phyloP scores from a whole-genome alignment of 2,329 filamentous ascomycete species.

The Talaromyces verruculosus region DNA sequence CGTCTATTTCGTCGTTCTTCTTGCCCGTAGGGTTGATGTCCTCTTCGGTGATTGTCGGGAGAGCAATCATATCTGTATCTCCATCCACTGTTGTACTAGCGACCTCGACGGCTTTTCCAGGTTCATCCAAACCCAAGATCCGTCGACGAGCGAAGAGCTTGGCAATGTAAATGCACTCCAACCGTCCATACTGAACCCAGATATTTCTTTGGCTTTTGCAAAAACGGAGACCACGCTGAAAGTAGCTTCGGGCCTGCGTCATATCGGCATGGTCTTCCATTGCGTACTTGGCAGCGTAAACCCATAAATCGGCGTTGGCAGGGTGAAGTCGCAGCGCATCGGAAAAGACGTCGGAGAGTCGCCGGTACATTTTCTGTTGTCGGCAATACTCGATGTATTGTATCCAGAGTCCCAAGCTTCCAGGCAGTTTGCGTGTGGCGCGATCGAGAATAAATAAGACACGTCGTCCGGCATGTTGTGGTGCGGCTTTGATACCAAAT shows the following conservation, averaged over 20 bases:
- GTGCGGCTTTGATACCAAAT: constrained; percentile 70
- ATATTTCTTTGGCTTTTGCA: constrained; percentile 71
- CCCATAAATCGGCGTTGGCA: constrained; percentile 78
- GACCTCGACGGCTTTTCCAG: constrained; percentile 42
- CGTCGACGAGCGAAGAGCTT: constrained; percentile 74
- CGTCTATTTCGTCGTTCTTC: constrained; percentile 55
- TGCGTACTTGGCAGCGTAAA: constrained; percentile 74
- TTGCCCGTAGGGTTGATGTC: constrained; percentile 58
- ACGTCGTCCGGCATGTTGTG: constrained; percentile 72
- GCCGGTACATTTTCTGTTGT: constrained; percentile 63
- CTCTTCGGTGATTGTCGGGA: constrained; percentile 61
- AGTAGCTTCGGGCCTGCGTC: constrained; percentile 75
- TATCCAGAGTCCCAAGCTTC: constrained; percentile 79
- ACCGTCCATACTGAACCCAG: constrained; percentile 86
- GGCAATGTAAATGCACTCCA: constrained; percentile 89
- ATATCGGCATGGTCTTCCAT: constrained; percentile 83
- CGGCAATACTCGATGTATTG: constrained; percentile 83
- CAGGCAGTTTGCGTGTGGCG: constrained; percentile 78
- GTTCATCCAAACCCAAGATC: constrained; percentile 61
- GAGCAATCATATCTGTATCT: constrained; percentile 58
- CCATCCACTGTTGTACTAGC: constrained; percentile 41
- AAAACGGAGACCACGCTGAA: constrained; percentile 88
- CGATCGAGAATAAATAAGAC: constrained; percentile 89
- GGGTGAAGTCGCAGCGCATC: constrained; percentile 81
- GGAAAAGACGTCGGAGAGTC: constrained; percentile 60